These are phyloP conservation scores for Nepenthes mirabilis DNA, from an alignment of 148 eudicot genomes.

Conservation along the genomic window DNA sequence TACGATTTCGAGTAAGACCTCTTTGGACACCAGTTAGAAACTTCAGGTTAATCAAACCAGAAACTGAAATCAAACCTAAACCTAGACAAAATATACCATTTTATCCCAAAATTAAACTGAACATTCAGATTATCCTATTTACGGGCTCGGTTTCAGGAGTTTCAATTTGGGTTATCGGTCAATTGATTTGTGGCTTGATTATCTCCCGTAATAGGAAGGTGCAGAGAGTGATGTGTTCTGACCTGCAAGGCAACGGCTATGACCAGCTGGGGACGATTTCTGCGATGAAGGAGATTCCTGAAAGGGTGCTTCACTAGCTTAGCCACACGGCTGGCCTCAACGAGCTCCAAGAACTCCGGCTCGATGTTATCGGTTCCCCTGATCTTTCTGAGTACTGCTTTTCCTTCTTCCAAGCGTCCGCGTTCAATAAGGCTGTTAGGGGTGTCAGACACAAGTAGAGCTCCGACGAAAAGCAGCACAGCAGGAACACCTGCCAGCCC, in stretches of 20 bases:
- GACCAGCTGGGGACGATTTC: slow-evolving; percentile 67
- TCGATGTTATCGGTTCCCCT: slow-evolving; percentile 87
- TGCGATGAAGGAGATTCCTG: slow-evolving; percentile 54
- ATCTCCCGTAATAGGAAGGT: too few relatives aligned
- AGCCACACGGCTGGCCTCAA: slow-evolving; percentile 72
- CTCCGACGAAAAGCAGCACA: slow-evolving; percentile 48
- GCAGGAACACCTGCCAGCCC: slow-evolving; percentile 90
- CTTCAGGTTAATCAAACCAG: too few relatives aligned
- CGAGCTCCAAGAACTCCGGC: slow-evolving; percentile 68
- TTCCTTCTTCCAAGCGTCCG: slow-evolving; percentile 72
- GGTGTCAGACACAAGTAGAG: slow-evolving; percentile 64
- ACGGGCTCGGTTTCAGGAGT: too few relatives aligned
- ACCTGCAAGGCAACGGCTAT: slow-evolving; percentile 41
- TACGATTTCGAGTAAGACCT: not conserved
- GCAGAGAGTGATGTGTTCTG: not conserved
- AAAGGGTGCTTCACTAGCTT: slow-evolving; percentile 66
- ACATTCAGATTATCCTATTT: too few relatives aligned
- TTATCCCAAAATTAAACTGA: too few relatives aligned
- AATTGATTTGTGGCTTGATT: too few relatives aligned
- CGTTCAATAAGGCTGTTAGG: slow-evolving; percentile 89
- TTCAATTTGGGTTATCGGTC: too few relatives aligned
- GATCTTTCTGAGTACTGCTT: slow-evolving; percentile 51
- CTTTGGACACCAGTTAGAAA: too few relatives aligned
- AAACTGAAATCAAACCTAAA: too few relatives aligned
- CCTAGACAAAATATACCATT: too few relatives aligned